Percentiles rank a stretch among this genome's conserved stretches.
Evolutionary conservation across 805 yeast genomes (phyloP).

Genomic region (Metschnikowia proteae): DNA sequence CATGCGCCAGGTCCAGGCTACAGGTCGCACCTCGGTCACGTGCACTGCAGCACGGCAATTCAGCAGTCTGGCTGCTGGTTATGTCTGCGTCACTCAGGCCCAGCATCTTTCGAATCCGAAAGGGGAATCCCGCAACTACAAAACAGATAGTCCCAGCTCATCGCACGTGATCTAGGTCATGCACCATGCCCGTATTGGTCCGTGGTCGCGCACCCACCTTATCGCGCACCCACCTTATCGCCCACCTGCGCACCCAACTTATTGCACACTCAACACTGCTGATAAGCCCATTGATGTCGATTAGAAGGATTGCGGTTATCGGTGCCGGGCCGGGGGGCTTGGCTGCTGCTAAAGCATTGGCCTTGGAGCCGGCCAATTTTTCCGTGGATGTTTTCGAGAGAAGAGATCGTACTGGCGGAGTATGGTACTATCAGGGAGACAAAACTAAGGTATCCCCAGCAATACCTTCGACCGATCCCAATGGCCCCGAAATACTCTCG

Average conservation of each 20-base stretch:
- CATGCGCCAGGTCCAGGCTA: slow-evolving; percentile 1
- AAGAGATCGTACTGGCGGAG: slow-evolving; percentile 63
- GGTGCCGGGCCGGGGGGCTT: slow-evolving; percentile 81
- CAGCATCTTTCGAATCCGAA: not conserved
- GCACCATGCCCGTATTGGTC: no score
- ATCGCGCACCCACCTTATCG: no score
- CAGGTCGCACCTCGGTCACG: not conserved
- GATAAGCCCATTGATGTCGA: not conserved
- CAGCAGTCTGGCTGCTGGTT: no score
- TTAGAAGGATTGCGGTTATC: slow-evolving; percentile 51
- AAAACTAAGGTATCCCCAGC: slow-evolving; percentile 17
- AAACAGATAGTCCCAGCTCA: no score
- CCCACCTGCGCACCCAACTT: not conserved
- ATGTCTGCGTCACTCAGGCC: no score
- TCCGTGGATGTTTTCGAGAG: slow-evolving; percentile 58
- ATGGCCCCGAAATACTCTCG: slow-evolving; percentile 13
- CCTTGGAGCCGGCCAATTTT: slow-evolving; percentile 46
- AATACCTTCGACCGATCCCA: slow-evolving; percentile 22
- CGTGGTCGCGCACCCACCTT: no score
- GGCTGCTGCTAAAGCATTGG: slow-evolving; percentile 60
- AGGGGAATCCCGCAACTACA: no score
- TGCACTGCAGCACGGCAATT: not conserved
- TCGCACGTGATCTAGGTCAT: no score
- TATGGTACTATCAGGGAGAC: slow-evolving; percentile 61
- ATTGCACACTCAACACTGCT: not conserved